Percentiles rank a stretch among this genome's conserved stretches.
phyloP scores from a whole-genome alignment of 371 early-diverging fungal genomes.

The Batrachochytrium dendrobatidis region DNA sequence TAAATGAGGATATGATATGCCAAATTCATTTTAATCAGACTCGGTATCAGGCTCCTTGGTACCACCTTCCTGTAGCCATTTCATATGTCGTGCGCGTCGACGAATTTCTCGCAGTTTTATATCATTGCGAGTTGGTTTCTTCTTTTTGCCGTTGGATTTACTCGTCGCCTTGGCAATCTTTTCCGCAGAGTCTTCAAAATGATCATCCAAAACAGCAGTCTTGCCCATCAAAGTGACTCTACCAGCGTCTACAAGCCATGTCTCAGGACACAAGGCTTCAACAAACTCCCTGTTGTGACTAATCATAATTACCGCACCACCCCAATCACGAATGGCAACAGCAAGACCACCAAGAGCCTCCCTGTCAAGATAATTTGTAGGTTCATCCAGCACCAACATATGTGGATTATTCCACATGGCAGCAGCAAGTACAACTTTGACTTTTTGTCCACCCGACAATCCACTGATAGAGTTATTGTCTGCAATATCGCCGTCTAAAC shows the following conservation, averaged over 20 bases:
- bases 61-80: conserved; percentile 67
- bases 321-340: conserved; percentile 69
- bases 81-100: conserved; percentile 60
- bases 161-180: conserved; percentile 33
- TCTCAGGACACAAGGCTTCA: conserved; percentile 69
- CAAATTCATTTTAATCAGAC: conserved; percentile 61
- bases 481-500: conserved; percentile 71
- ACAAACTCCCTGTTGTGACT: conserved; percentile 80
- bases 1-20: too few species aligned
- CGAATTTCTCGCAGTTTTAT: conserved; percentile 60
- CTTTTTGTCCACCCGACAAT: conserved; percentile 83
- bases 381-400: conserved; percentile 67
- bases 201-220: conserved; percentile 50
- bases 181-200: conserved; percentile 54
- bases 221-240: conserved; percentile 30
- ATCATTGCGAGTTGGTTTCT: conserved; percentile 73
- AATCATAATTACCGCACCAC: conserved; percentile 82
- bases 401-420: conserved; percentile 81
- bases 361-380: conserved; percentile 86
- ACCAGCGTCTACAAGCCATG: conserved; percentile 67
- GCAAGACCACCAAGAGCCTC: conserved; percentile 79
- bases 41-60: conserved; percentile 61
- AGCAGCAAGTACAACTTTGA: conserved; percentile 76
- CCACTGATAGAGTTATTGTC: conserved; percentile 62
- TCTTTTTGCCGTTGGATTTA: conserved; percentile 51